Conservation (phyloP, 345 rosid species). For the Microcos paniculata region DNA sequence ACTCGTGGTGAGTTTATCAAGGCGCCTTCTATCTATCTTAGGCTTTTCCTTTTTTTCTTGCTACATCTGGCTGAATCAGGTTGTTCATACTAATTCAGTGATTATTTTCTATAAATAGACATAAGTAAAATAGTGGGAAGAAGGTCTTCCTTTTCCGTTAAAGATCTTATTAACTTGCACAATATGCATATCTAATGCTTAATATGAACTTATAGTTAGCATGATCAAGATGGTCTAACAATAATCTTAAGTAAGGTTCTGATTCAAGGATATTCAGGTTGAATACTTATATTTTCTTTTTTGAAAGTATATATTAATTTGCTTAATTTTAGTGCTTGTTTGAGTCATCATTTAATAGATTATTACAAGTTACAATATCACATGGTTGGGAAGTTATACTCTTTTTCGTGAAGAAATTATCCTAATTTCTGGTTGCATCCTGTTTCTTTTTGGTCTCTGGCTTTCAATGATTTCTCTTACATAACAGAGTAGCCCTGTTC, state of each 20-base stretch:
- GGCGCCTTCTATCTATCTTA: slow-evolving; percentile 5
- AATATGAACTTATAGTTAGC: neutral
- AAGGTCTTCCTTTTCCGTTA: neutral
- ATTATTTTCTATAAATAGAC: neutral
- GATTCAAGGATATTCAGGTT: neutral
- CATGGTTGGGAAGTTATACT: no score
- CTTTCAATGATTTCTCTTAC: no score
- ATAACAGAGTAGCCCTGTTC: no score
- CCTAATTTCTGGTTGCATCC: no score
- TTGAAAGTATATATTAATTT: no score
- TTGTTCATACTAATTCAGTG: slow-evolving; percentile 6
- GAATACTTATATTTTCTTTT: neutral
- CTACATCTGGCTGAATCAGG: neutral
- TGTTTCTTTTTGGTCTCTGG: no score
- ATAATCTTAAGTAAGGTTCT: no score
- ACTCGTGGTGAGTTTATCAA: slow-evolving; percentile 24
- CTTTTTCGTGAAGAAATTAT: no score
- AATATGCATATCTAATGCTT: no score
- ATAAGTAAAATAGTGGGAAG: neutral
- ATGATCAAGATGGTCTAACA: neutral
- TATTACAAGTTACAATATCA: no score
- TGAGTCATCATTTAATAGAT: neutral
- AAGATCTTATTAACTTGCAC: no score
- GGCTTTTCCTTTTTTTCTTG: neutral
- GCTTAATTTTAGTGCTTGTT: no score